phyloP scores from a whole-genome alignment of 805 yeast genomes.

The Candida michaelii region DNA sequence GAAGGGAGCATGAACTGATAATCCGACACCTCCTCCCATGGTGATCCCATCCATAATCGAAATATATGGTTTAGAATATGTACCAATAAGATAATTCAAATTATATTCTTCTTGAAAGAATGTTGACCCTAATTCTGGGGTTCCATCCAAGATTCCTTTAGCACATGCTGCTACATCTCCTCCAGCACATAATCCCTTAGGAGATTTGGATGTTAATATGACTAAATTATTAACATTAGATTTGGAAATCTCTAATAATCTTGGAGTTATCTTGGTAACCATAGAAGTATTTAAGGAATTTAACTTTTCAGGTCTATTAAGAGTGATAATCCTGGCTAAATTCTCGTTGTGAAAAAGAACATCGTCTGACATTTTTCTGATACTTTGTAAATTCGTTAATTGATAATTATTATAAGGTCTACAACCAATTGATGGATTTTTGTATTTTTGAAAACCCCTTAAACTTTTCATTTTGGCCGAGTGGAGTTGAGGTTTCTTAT shows the following conservation, averaged over 20 bases:
- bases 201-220: conserved; percentile 63
- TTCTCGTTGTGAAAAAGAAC: conserved; percentile 64
- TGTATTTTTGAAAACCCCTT: conserved; percentile 1
- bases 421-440: neutral
- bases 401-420: too few relatives aligned
- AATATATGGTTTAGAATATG: conserved; percentile 86
- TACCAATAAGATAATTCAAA: conserved; percentile 73
- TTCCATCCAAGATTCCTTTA: conserved; percentile 48
- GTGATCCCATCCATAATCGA: conserved; percentile 87
- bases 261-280: conserved; percentile 69
- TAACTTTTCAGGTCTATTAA: conserved; percentile 79
- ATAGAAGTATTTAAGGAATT: conserved; percentile 80
- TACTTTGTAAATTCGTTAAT: neutral
- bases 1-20: conserved; percentile 87
- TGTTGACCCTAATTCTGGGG: conserved; percentile 50
- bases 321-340: conserved; percentile 67
- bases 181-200: conserved; percentile 88
- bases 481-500: conserved; percentile 3
- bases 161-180: conserved; percentile 92
- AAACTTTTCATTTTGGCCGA: conserved; percentile 1
- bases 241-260: conserved; percentile 74
- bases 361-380: conserved; percentile 34
- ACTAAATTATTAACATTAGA: conserved; percentile 63
- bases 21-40: conserved; percentile 98
- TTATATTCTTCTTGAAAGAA: conserved; percentile 82